phyloP scores from a whole-genome alignment of 176 grass and related monocot species.

The Lolium rigidum region DNA sequence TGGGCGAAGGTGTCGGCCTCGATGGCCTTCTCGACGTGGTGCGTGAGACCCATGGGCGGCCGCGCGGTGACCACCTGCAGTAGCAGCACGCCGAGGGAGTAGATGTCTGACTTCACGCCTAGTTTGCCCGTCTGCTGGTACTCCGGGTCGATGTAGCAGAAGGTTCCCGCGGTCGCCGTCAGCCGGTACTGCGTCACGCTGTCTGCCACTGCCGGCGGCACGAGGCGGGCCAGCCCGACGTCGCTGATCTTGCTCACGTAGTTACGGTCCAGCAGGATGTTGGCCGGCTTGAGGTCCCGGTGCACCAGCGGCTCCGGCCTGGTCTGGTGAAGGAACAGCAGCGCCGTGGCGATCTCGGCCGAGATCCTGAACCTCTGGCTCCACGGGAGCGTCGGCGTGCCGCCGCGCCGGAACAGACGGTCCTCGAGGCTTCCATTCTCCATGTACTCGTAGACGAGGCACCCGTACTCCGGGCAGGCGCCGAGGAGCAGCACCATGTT shows the following conservation, averaged over 20 bases:
- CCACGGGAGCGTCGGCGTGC: constrained; percentile 75
- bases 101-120: constrained; percentile 90
- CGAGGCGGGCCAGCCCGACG: constrained; percentile 81
- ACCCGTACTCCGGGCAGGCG: constrained; percentile 86
- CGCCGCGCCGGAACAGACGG: constrained; percentile 69
- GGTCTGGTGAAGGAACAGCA: constrained; percentile 90
- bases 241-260: constrained; percentile 98
- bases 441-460: constrained; percentile 97
- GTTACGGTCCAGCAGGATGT: constrained; percentile 96
- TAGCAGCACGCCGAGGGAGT: constrained; percentile 90
- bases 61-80: constrained; percentile 84
- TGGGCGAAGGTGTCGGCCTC: constrained; percentile 65
- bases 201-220: constrained; percentile 78
- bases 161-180: constrained; percentile 88
- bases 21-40: constrained; percentile 86
- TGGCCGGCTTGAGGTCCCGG: constrained; percentile 88
- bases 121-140: constrained; percentile 97
- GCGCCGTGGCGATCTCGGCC: constrained; percentile 74
- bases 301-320: constrained; percentile 95
- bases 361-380: constrained; percentile 72
- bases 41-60: constrained; percentile 84
- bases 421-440: constrained; percentile 93
- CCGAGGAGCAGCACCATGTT: constrained; percentile 98
- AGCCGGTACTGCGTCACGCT: constrained; percentile 88
- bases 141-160: constrained; percentile 99